Base-by-base conservation (phyloP, 1,139 yeast genomes). In the Diutina rugosa region DNA sequence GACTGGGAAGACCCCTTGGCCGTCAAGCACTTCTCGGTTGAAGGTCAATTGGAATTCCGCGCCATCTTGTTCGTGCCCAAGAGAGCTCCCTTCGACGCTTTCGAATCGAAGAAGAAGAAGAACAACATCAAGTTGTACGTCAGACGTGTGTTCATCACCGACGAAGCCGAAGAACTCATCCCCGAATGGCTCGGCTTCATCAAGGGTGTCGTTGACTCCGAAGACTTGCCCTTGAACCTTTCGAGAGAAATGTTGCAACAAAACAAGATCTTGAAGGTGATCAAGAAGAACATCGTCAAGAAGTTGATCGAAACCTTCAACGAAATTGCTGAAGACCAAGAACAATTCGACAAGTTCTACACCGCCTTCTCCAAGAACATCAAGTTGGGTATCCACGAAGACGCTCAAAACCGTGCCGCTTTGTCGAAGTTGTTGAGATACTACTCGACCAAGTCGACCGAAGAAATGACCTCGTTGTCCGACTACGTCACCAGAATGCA, bases 1-100 rank as follows among this genome's bases (percentile, higher is more conserved):
- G 99, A 95, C 77, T 95, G 99, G 99, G 99, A 93, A 81, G 99
- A 93, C 74, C 99, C 97, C 78, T 85, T 93, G 73, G 98, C 98
- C 64, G 98, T 93, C 67, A 95, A 95, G 85, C 99, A 95, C 80
- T 95, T 95, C 81, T 90, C 97, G 57, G 99, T 95, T 72, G 99
- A 95, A 81, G 99, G 99, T 84, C 99, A 95, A 81, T 85, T 95
- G 70, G 99, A 95, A 80, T 95, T 95, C 85, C 90, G 88, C 81
- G 98, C 99, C 62, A 93, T 95, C 71, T 82, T 95, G 69, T 95
- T 90, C 72, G 84, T 95, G 77, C 99, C 99, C 77, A 90, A 89
- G 83, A 90, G 99, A 81, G 98, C 99, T 68, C 99, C 99, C 76
- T 90, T 93, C 71, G 99, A 95, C 73, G 82, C 96, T 72, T 95